A percentile compares a stretch with the other conserved stretches of the same genome.
Conservation (phyloP, 768 basidiomycete species). For the Lentinula boryana region DNA sequence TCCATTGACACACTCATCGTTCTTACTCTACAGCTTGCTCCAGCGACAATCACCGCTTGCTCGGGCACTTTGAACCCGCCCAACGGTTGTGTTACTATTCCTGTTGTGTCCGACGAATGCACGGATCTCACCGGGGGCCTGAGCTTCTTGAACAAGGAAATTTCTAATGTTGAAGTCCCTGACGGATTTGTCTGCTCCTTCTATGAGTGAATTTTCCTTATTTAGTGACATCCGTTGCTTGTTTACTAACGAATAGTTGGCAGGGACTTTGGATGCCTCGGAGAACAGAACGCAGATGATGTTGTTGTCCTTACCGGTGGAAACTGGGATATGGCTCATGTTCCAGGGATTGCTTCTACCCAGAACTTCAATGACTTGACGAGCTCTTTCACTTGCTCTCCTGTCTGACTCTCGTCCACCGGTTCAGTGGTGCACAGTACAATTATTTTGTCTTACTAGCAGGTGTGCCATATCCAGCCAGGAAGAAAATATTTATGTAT, state of each 20-base stretch:
- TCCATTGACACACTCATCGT: too few relatives aligned
- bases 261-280: too few relatives aligned
- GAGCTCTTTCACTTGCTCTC: conserved; percentile 2
- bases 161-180: neutral
- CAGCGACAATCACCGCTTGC: conserved; percentile 1
- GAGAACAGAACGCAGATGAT: too few relatives aligned
- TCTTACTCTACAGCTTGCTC: neutral
- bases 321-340: neutral
- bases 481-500: too few relatives aligned
- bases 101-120: conserved; percentile 5
- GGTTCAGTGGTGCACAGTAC: too few relatives aligned
- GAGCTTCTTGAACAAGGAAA: conserved; percentile 2
- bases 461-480: too few relatives aligned
- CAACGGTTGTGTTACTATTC: conserved; percentile 1
- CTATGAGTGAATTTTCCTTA: neutral
- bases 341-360: neutral
- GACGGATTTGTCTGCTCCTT: conserved; percentile 1
- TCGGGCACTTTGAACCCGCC: conserved; percentile 1
- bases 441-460: too few relatives aligned
- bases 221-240: too few relatives aligned
- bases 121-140: neutral
- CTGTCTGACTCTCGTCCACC: neutral
- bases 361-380: conserved; percentile 3
- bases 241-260: too few relatives aligned
- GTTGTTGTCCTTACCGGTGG: too few relatives aligned